Base-by-base conservation (phyloP, 352 stramenopile genomes). In the Phytophthora pisi region DNA sequence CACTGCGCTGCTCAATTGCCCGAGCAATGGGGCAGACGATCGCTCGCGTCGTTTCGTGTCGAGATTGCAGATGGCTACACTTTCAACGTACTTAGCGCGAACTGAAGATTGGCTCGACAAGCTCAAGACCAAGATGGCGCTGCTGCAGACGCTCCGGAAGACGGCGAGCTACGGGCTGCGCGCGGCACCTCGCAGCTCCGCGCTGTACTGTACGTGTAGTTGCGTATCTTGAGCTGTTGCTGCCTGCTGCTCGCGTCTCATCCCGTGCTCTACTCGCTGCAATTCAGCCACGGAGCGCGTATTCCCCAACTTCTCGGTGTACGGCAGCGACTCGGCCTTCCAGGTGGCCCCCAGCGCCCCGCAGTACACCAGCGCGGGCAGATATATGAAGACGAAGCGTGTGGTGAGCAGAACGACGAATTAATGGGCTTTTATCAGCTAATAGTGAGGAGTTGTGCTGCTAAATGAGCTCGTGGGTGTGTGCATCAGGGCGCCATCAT, bases 351-450 rank as follows among this genome's bases (percentile, higher is more conserved):
- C 87, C 13, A 82, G 73, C 23, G 72, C 84, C 16, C 83, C 87
- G 24, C 81, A 88, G 60, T 95, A 95, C 79, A 77, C 62, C 24
- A 74, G 66, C 40, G 50, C 51, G n/a, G 84, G 87, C 1, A 89
- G 72, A 42, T 95, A 95, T 69, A 62, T 95, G 52, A 95, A 93
- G 77, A 90, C 79, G 28, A 95, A 95, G 75, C 87, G 87, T 3
- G 61, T 82, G 46, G 87, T 95, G 30, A 77, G 62, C 53, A 56
- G 6, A 45, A 3, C 45, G 4, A 11, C 3, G 4, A 15, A 6
- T 61, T 20, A 16, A 42, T 40, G 5, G 13, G 3, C 16, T 56
- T 8, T 16, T 20, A 26, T 20, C 4, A 20, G 40, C 40, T 18
- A 51, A 20, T 6, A 18, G 24, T 2, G 16, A 9, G 8, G 50